Conservation (phyloP, 2,329 filamentous ascomycete genomes). For the Ophiocordyceps sinensis region DNA sequence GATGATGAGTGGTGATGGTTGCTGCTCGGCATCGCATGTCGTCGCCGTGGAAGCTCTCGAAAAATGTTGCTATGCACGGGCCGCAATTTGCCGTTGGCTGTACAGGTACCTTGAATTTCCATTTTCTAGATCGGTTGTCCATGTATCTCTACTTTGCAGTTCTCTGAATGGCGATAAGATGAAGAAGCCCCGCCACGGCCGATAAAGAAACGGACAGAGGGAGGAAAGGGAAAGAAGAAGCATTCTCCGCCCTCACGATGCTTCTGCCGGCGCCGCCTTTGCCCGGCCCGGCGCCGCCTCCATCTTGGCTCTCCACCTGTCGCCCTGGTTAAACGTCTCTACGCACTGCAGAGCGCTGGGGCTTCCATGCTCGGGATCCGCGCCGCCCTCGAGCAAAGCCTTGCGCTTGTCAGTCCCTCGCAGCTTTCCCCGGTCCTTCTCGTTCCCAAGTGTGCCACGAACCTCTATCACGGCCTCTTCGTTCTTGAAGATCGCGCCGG, state of each 20-base stretch:
- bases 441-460: too few relatives aligned
- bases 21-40: slow-evolving; percentile 15
- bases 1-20: not conserved
- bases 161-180: not conserved
- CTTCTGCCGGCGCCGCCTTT: slow-evolving; percentile 15
- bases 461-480: slow-evolving; percentile 50
- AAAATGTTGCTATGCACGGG: slow-evolving; percentile 27
- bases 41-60: slow-evolving; percentile 16
- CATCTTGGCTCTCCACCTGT: slow-evolving; percentile 34
- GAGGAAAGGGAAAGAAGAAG: not conserved
- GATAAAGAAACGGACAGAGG: not conserved
- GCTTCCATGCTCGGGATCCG: slow-evolving; percentile 36
- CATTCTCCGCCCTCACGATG: not conserved
- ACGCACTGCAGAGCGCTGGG: slow-evolving; percentile 35
- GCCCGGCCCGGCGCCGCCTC: slow-evolving; percentile 32
- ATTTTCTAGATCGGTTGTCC: not conserved
- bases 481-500: slow-evolving; percentile 60
- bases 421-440: too few relatives aligned
- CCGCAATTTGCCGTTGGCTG: not conserved
- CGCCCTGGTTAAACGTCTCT: slow-evolving; percentile 36
- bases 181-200: not conserved
- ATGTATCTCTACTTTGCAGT: not conserved
- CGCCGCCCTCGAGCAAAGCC: slow-evolving; percentile 34
- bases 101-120: not conserved
- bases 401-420: slow-evolving; percentile 12